Evolutionary conservation across 441 rosid genomes (phyloP), one percentile per base, ranked within the genome.

Genomic region (Syzygium malaccense): DNA sequence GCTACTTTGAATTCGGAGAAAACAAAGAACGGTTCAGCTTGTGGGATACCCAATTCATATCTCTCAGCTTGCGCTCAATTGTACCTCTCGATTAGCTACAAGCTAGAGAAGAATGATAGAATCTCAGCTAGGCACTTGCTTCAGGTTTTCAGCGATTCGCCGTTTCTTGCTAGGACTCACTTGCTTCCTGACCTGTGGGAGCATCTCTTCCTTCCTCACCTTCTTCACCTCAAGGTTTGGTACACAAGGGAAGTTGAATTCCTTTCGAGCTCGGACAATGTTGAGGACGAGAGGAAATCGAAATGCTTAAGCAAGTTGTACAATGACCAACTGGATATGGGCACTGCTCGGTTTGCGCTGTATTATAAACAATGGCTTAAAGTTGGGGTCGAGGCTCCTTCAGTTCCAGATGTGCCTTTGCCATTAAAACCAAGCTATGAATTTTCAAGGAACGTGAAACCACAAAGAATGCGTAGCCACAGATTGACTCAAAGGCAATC

Each of bases 181-280:
- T 88, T 95, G 93, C 93, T 95, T 91, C 93, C 95, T 51, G 95
- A 95, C 91, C 91, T 95, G 11, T 94, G 97, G 97, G 95, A 94
- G 64, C 95, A 94, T 91, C 90, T 94, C 75, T 93, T 94, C 64
- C 95, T 94, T 78, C 97, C 97, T 9, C 97, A 94, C 87, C 95
- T 95, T 84, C 96, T 94, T 75, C 97, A 95, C 85, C 92, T 95
- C 13, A 93, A 93, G 91, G 92, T 95, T 83, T 95, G 97, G 97
- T 91, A 92, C 90, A 93, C 86, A 25, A 86, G 90, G 57, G 96
- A 95, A 66, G 92, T 93, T 23, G 93, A 94, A 64, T 66, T 85
- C 54, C 86, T 94, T 15, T 91, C 93, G 15, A 91, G 87, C 64
- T 89, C 89, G 0, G 86, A 48, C 14, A 53, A 83, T 62, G 86